Evolutionary conservation across 2,329 filamentous ascomycete genomes (phyloP).

Genomic region (Parafenestella ontariensis): DNA sequence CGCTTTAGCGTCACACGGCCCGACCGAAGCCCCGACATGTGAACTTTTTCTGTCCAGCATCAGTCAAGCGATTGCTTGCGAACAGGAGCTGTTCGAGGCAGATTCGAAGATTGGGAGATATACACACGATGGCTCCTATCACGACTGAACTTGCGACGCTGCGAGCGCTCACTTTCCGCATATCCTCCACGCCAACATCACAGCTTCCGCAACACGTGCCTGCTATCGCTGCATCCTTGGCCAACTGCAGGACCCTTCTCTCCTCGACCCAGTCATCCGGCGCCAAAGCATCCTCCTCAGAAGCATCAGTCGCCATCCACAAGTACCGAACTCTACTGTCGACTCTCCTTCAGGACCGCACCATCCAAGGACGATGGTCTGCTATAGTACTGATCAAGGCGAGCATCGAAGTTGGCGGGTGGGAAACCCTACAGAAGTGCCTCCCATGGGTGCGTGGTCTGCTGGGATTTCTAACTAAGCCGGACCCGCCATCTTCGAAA

Average conservation of each 20-base stretch:
- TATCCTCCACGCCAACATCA: slow-evolving; percentile 73
- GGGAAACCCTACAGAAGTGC: slow-evolving; percentile 77
- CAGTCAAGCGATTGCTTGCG: background rate
- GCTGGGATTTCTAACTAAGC: slow-evolving; percentile 78
- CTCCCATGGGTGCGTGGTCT: slow-evolving; percentile 81
- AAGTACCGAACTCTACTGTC: slow-evolving; percentile 81
- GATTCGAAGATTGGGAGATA: background rate
- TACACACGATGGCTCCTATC: slow-evolving; percentile 33
- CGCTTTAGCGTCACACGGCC: slow-evolving; percentile 26
- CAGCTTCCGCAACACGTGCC: slow-evolving; percentile 78
- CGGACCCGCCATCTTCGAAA: slow-evolving; percentile 76
- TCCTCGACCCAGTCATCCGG: slow-evolving; percentile 66
- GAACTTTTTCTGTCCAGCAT: slow-evolving; percentile 30
- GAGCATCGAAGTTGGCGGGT: slow-evolving; percentile 80
- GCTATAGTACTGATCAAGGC: slow-evolving; percentile 82
- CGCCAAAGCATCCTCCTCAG: slow-evolving; percentile 68
- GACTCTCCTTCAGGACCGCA: slow-evolving; percentile 79
- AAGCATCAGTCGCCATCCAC: slow-evolving; percentile 75
- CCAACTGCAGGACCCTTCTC: slow-evolving; percentile 65
- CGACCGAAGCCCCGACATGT: slow-evolving; percentile 25
- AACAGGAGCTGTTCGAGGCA: background rate
- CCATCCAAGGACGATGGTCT: slow-evolving; percentile 75
- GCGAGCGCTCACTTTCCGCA: slow-evolving; percentile 65
- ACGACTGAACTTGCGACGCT: slow-evolving; percentile 40
- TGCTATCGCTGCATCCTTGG: slow-evolving; percentile 66